Evolutionary conservation across 2,329 filamentous ascomycete genomes (phyloP), one percentile per base, ranked within the genome.

Genomic region (Alternaria infectoria): DNA sequence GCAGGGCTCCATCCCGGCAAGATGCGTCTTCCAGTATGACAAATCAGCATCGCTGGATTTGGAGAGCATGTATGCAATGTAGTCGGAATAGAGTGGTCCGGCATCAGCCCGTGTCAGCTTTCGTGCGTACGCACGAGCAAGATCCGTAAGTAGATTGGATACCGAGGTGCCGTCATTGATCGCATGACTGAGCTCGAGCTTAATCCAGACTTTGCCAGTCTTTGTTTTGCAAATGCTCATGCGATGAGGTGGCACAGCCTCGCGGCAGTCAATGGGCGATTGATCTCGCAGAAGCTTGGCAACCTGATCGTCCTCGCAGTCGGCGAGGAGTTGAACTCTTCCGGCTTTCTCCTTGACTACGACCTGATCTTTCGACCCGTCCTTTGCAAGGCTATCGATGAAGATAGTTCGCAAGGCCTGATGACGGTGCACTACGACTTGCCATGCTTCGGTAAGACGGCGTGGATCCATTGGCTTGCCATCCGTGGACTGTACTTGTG

Each of bases 101-200:
- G 67, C 65, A n/a, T 75, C 76, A 13, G 75, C 71, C n/a, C 76
- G 73, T 13, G 71, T 66, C 0, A 84, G 67, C n/a, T 78, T 76
- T 10, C 78, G 77, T n/a, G 78, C 75, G 52, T 86, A 86, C 3
- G 83, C 83, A 5, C 78, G 67, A 13, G 78, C 77, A 8, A 86
- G 66, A 57, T 86, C 85, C 5, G 79, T 77, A 6, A 85, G 70
- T 6, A 86, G 78, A 49, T 85, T 82, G 0, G 83, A 81, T 46
- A 86, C 82, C 0, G 85, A 86, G 40, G 79, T 80, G 1, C 85
- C 85, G 71, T 87, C 85, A 40, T 70, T 84, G 28, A 85, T 82
- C 10, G 81, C 82, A 65, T 87, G 85, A 64, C 82, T 86, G 17
- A 87, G 75, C 58, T 87, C 85, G 12, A 86, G 72, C 43, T 82